Evolutionary conservation across 441 rosid species (phyloP).

Genomic region (Mallotus japonicus): DNA sequence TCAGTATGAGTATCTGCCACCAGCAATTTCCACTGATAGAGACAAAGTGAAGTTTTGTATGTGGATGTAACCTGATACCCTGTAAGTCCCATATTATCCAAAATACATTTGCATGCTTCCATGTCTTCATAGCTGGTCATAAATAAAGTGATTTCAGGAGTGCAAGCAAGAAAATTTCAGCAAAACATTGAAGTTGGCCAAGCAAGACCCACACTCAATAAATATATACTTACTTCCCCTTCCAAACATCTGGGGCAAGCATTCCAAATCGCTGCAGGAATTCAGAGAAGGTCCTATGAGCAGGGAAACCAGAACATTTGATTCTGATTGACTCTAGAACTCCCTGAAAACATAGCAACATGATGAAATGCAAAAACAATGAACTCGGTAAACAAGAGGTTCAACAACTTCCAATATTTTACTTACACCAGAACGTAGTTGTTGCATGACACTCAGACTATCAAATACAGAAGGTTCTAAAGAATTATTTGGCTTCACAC

Average conservation of each 20-base stretch:
- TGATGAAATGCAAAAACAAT: constrained; percentile 21
- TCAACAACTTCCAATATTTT: constrained; percentile 22
- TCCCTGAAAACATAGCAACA: constrained; percentile 55
- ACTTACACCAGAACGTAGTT: constrained; percentile 91
- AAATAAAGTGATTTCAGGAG: constrained; percentile 27
- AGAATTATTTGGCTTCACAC: constrained; percentile 85
- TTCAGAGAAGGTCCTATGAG: constrained; percentile 63
- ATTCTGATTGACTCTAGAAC: constrained; percentile 93
- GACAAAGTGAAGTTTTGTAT: neutral
- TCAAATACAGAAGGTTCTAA: constrained; percentile 71
- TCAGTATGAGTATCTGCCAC: neutral
- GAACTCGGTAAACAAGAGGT: constrained; percentile 18
- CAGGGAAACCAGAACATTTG: constrained; percentile 85
- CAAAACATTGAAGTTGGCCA: constrained; percentile 25
- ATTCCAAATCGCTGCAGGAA: constrained; percentile 61
- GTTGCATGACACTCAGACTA: constrained; percentile 69
- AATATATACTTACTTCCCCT: constrained; percentile 52
- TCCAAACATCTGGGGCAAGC: constrained; percentile 65
- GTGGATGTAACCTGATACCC: constrained; percentile 58
- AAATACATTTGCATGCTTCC: constrained; percentile 70
- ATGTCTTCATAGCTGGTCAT: constrained; percentile 59
- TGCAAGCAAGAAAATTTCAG: constrained; percentile 11
- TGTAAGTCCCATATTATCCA: constrained; percentile 62
- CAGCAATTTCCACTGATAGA: neutral
- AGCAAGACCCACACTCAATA: constrained; percentile 9